phyloP scores from a whole-genome alignment of 495 filamentous ascomycete species.

The Penicillium chermesinum region DNA sequence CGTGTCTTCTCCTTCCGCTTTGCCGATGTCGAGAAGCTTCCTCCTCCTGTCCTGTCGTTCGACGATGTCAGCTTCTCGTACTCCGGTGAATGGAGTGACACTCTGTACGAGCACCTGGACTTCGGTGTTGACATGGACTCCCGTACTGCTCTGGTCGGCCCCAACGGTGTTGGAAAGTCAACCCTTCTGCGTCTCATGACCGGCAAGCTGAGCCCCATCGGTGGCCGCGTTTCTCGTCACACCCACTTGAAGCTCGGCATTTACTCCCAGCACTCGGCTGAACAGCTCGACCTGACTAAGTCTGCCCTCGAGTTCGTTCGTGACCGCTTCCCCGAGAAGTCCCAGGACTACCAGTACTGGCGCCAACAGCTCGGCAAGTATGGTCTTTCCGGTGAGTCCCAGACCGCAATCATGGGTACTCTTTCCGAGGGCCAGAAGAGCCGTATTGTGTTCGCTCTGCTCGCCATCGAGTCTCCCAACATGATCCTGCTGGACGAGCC shows the following conservation, averaged over 20 bases:
- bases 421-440: conserved; percentile 96
- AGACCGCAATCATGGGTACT: conserved; percentile 97
- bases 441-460: conserved; percentile 93
- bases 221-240: conserved; percentile 78
- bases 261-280: conserved; percentile 96
- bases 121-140: conserved; percentile 99
- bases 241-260: conserved; percentile 97
- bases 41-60: conserved; percentile 91
- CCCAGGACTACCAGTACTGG: conserved; percentile 99
- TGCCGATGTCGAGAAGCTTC: conserved; percentile 96
- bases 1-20: conserved; percentile 97
- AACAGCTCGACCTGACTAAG: conserved; percentile 97
- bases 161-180: conserved; percentile 99
- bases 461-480: conserved; percentile 95
- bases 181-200: conserved; percentile 97
- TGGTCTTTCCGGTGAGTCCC: conserved; percentile 82
- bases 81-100: conserved; percentile 81
- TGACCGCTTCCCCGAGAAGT: conserved; percentile 84
- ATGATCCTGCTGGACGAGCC: conserved; percentile 98
- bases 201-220: conserved; percentile 82
- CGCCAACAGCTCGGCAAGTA: conserved; percentile 93
- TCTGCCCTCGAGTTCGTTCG: conserved; percentile 95
- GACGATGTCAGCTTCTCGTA: conserved; percentile 98
- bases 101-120: conserved; percentile 93
- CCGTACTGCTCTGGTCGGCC: conserved; percentile 91